A percentile compares a stretch with the other conserved stretches of the same genome.
These are phyloP conservation scores for Ogataea trehalophila DNA, from an alignment of 805 yeast genomes.

Conservation along the genomic window DNA sequence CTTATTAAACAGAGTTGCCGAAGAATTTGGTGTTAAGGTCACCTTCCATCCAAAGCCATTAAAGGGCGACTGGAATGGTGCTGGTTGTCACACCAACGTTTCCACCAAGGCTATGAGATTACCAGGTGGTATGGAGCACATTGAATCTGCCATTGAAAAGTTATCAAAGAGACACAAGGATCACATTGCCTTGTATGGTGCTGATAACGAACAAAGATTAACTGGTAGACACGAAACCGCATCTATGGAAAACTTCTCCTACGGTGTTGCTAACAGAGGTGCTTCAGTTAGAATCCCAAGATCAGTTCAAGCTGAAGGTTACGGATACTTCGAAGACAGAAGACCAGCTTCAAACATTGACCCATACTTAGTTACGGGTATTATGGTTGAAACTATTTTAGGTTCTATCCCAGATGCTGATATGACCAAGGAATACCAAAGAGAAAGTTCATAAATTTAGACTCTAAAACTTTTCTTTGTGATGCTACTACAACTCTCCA, in stretches of 20 bases:
- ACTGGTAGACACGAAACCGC: conserved; percentile 99
- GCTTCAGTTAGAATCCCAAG: conserved; percentile 98
- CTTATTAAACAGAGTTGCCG: conserved; percentile 89
- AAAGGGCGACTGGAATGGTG: conserved; percentile 99
- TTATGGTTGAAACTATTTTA: conserved; percentile 93
- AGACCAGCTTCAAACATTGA: conserved; percentile 99
- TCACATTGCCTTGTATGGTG: conserved; percentile 92
- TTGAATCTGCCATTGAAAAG: conserved; percentile 89
- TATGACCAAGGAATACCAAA: conserved; percentile 84
- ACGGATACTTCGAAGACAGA: conserved; percentile 98
- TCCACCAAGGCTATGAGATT: conserved; percentile 88
- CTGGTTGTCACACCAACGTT: conserved; percentile 99
- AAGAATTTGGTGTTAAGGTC: conserved; percentile 97
- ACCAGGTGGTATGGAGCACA: conserved; percentile 94
- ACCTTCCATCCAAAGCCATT: conserved; percentile 99
- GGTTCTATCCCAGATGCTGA: conserved; percentile 94
- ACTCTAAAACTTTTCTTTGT: neutral
- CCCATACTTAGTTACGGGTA: conserved; percentile 98
- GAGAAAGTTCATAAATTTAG: conserved; percentile 44
- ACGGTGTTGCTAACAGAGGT: conserved; percentile 99
- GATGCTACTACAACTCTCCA: neutral
- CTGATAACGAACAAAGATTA: conserved; percentile 91
- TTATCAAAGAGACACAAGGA: conserved; percentile 94
- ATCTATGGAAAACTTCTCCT: conserved; percentile 80
- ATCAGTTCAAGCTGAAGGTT: conserved; percentile 96